Percentiles rank a stretch among this genome's conserved stretches.
Conservation (phyloP, 164 flowering plant species). For the Dillenia suffruticosa region DNA sequence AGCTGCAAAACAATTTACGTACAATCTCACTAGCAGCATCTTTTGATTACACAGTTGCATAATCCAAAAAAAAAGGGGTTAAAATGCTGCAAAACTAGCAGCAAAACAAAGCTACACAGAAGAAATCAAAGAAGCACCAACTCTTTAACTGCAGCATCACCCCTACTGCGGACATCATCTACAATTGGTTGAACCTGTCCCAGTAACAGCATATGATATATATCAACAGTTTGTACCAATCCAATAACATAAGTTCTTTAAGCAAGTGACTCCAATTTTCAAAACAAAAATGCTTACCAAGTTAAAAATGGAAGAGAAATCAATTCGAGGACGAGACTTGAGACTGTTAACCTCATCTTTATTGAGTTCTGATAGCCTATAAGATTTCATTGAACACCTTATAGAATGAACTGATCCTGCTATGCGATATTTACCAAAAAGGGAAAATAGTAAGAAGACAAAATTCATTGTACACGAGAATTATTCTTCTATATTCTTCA, state of each 20-base stretch:
- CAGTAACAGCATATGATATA: not conserved
- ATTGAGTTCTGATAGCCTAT: slow-evolving; percentile 64
- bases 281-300: slow-evolving; percentile 35
- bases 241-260: not conserved
- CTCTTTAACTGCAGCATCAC: slow-evolving; percentile 92
- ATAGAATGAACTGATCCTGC: slow-evolving; percentile 23
- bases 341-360: slow-evolving; percentile 53
- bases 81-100: not conserved
- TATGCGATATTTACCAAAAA: slow-evolving; percentile 3
- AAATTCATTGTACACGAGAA: not conserved
- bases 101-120: slow-evolving; percentile 1
- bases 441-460: not conserved
- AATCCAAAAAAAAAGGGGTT: not conserved
- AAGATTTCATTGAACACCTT: slow-evolving; percentile 84
- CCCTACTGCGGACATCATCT: slow-evolving; percentile 80
- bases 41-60: slow-evolving; percentile 1
- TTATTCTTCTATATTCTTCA: too few relatives aligned
- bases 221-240: not conserved
- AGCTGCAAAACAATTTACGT: slow-evolving; percentile 37
- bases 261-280: not conserved
- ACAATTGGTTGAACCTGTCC: slow-evolving; percentile 84
- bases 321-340: slow-evolving; percentile 89
- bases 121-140: slow-evolving; percentile 34
- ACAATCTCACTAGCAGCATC: slow-evolving; percentile 6
- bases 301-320: slow-evolving; percentile 81